Base-by-base conservation (phyloP, 306 rosid species). In the Biancaea sappan region DNA sequence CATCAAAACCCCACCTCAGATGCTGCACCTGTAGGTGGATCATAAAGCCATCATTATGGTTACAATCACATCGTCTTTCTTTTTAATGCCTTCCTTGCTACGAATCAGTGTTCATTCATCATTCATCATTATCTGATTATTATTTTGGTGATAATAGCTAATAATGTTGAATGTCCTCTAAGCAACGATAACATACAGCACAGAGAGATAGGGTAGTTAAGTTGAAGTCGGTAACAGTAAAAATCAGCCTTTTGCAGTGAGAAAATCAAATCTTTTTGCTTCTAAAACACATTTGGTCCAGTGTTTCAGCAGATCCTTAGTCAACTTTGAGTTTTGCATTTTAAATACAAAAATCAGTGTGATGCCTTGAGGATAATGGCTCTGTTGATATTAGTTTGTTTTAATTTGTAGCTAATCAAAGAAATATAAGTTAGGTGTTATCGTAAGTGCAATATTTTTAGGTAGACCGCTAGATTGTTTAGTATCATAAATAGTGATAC, bases 21-120 rank as follows among this genome's bases (percentile, higher is more conserved):
- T 38, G 72, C 47, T 57, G 79, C 71, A 66, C 58, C 37, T 37
- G 68, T 75, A 73, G 29, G 76, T 67, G 79, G 71, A 67, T 47
- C 79, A 59, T 74, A 67, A 80, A 58, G 41, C 31, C 38, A 51
- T 48, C 4, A 40, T 68, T 26, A 59, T 28, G 31, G 67, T 68
- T 11, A 70, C 52, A 40, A 59, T 68, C 16, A 70, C 52, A 40
- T 71, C 65, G 67, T 78, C 72, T 71, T 18, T 67, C 80, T 43
- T 77, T 60, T 15, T 12, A 31, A 6, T 71, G 43, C 31, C 60
- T 46, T 78, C 64, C 63, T 54, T 77, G 26, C 37, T 10, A 24
- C 5, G 67, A n/a, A 64, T 62, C 9, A 58, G 25, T 40, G 51
- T 47, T 61, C 2, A 10, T 54, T 44, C 21, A 41, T 24, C 15